phyloP scores from a whole-genome alignment of 805 yeast genomes.

The Starmerella apis region DNA sequence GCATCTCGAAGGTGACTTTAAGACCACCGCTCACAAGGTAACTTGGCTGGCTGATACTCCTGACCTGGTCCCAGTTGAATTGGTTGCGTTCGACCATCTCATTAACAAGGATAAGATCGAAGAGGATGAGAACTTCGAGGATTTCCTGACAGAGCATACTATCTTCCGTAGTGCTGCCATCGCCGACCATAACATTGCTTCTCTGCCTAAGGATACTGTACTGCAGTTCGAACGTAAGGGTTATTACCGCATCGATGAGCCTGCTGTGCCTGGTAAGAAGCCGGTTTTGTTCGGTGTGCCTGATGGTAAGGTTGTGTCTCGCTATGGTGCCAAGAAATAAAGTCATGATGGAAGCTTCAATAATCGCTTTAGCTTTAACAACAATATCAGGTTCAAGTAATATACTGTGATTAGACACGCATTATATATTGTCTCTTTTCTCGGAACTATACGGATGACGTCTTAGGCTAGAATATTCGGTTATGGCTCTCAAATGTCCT shows the following conservation, averaged over 20 bases:
- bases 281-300: constrained; percentile 86
- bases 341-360: neutral
- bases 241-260: constrained; percentile 70
- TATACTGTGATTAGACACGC: too few species aligned
- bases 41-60: constrained; percentile 87
- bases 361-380: too few species aligned
- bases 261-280: constrained; percentile 45
- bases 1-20: constrained; percentile 92
- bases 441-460: too few species aligned
- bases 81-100: constrained; percentile 87
- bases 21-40: constrained; percentile 85
- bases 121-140: constrained; percentile 88
- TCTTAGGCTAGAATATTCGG: too few species aligned
- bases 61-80: constrained; percentile 60
- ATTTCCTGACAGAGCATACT: constrained; percentile 77
- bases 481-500: too few species aligned
- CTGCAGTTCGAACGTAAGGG: constrained; percentile 97
- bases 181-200: constrained; percentile 69
- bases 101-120: constrained; percentile 91
- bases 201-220: constrained; percentile 73
- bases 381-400: too few species aligned
- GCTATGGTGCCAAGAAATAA: constrained; percentile 57
- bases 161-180: constrained; percentile 68
- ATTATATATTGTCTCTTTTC: too few species aligned
- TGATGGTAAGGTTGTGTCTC: constrained; percentile 78